Conservation (phyloP, 306 rosid genomes). For the Alnus glutinosa region DNA sequence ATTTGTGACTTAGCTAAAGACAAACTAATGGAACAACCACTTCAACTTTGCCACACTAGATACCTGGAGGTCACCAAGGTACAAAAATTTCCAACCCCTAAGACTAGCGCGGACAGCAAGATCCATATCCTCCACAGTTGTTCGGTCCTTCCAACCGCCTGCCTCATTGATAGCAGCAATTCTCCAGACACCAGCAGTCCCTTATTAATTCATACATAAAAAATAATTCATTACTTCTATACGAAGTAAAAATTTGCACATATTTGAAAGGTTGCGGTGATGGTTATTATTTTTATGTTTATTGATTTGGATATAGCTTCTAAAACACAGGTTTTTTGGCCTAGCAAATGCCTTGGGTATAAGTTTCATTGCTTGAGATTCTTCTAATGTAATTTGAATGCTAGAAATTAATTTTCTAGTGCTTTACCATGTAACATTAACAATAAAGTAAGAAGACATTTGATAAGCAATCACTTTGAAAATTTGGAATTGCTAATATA, state of each 20-base stretch:
- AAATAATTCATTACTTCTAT: background rate
- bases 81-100: constrained; percentile 93
- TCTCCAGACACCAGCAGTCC: constrained; percentile 98
- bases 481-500: background rate
- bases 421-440: background rate
- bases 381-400: background rate
- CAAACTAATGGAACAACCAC: background rate
- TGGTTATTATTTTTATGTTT: background rate
- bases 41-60: background rate
- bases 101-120: constrained; percentile 99
- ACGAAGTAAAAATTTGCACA: background rate
- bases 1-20: background rate
- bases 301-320: background rate
- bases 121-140: constrained; percentile 99
- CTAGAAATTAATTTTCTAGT: background rate
- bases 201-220: constrained; percentile 38
- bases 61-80: constrained; percentile 98
- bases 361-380: background rate
- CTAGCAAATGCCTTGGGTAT: background rate
- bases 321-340: background rate
- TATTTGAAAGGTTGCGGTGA: background rate
- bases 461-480: background rate
- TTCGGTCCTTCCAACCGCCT: constrained; percentile 98
- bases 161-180: constrained; percentile 97
- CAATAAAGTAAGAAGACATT: background rate